Evolutionary conservation across 441 rosid genomes (phyloP).

Genomic region (Arabidopsis hybrid): DNA sequence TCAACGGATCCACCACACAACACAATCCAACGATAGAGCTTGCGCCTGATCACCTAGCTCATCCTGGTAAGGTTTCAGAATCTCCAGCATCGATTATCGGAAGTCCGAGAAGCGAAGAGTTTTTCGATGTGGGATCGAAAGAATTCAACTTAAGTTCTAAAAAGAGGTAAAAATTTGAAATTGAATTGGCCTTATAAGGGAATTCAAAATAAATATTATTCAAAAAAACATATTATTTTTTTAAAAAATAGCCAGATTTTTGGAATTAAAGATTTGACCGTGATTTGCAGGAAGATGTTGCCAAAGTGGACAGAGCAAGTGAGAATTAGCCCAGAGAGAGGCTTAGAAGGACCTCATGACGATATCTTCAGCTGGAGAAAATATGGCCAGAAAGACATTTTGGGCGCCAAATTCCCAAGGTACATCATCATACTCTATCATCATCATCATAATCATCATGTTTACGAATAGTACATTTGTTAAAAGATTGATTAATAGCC

Average conservation of each 20-base stretch:
- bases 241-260: too few species aligned
- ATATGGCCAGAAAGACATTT: conserved; percentile 78
- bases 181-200: too few species aligned
- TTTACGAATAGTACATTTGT: too few species aligned
- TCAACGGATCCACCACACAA: conserved; percentile 52
- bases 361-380: conserved; percentile 77
- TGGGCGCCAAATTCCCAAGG: conserved; percentile 77
- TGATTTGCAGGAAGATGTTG: conserved; percentile 56
- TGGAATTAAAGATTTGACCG: too few species aligned
- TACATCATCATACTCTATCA: conserved; percentile 19
- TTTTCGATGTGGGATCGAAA: conserved; percentile 36
- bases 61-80: conserved; percentile 45
- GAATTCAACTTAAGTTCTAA: conserved; percentile 48
- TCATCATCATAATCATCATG: background rate
- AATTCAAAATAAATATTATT: too few species aligned
- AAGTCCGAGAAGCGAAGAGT: conserved; percentile 58
- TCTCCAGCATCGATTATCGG: conserved; percentile 64
- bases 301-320: conserved; percentile 70
- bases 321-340: conserved; percentile 59
- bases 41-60: background rate
- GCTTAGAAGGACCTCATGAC: conserved; percentile 69
- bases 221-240: too few species aligned
- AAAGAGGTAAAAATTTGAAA: conserved; percentile 56
- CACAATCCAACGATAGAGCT: conserved; percentile 15
- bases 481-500: too few species aligned